Percentiles rank a stretch among this genome's conserved stretches.
Evolutionary conservation across 257 asterid genomes (phyloP).

Genomic region (Solanum sejunctum): DNA sequence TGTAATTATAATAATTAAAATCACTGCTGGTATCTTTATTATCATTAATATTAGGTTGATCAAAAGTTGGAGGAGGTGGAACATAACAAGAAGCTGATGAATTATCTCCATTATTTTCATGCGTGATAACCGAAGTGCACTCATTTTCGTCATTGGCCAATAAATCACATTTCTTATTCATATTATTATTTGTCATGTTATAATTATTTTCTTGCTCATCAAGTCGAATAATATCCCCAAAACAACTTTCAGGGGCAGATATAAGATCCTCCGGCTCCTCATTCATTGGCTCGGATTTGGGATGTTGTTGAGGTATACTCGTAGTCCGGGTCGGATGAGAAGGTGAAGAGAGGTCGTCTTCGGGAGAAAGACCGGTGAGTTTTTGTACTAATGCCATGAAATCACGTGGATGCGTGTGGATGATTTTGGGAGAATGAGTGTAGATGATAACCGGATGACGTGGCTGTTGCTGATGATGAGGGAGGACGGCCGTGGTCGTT

Average conservation of each 20-base stretch:
- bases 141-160: conserved; percentile 9
- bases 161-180: not conserved
- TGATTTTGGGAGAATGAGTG: conserved; percentile 26
- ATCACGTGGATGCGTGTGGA: conserved; percentile 23
- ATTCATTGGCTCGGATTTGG: not conserved
- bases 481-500: not conserved
- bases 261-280: not conserved
- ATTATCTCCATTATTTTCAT: conserved; percentile 16
- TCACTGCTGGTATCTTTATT: not conserved
- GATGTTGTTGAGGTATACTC: not conserved
- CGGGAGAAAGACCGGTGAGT: conserved; percentile 17
- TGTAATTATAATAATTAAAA: not conserved
- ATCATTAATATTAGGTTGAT: not conserved
- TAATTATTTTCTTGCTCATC: not conserved
- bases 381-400: conserved; percentile 29
- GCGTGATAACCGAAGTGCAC: conserved; percentile 9
- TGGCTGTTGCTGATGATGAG: not conserved
- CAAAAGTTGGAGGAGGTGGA: conserved; percentile 4
- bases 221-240: not conserved
- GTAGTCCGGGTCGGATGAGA: not conserved
- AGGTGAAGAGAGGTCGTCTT: not conserved
- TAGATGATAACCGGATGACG: conserved; percentile 25
- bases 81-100: conserved; percentile 1
- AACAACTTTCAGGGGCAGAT: not conserved
- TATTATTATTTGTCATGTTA: not conserved